Evolutionary conservation across 192 early-diverging fungal genomes (phyloP).

Genomic region (Chytriomyces hyalinus): DNA sequence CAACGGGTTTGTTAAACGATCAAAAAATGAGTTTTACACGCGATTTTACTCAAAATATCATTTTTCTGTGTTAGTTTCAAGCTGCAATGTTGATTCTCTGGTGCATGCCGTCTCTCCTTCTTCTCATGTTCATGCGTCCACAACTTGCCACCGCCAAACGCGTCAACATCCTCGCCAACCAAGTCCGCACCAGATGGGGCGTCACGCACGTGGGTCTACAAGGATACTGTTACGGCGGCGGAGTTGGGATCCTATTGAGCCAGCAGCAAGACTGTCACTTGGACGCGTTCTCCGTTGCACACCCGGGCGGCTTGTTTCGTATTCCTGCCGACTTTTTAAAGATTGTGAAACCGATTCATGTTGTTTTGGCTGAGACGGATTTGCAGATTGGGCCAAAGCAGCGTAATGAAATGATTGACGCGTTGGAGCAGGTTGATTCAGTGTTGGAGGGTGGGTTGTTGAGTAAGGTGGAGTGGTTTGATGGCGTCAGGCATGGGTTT

Average conservation of each 20-base stretch:
- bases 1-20: not conserved
- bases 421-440: not conserved
- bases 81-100: conserved; percentile 1
- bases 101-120: not conserved
- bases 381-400: conserved; percentile 3
- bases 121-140: not conserved
- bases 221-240: conserved; percentile 7
- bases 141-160: not conserved
- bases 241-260: conserved; percentile 3
- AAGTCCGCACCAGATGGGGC: no score
- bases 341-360: conserved; percentile 21
- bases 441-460: not conserved
- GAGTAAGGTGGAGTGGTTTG: conserved; percentile 6
- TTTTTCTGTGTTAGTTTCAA: not conserved
- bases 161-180: no score
- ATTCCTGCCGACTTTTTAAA: conserved; percentile 26
- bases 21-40: not conserved
- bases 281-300: conserved; percentile 12
- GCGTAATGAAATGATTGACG: conserved; percentile 4
- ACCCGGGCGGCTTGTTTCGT: conserved; percentile 21
- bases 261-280: conserved; percentile 5
- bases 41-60: not conserved
- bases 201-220: no score
- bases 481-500: conserved; percentile 33
- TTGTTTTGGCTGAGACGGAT: conserved; percentile 22